Evolutionary conservation across 306 rosid species (phyloP).

Genomic region (Prunus kanzakura): DNA sequence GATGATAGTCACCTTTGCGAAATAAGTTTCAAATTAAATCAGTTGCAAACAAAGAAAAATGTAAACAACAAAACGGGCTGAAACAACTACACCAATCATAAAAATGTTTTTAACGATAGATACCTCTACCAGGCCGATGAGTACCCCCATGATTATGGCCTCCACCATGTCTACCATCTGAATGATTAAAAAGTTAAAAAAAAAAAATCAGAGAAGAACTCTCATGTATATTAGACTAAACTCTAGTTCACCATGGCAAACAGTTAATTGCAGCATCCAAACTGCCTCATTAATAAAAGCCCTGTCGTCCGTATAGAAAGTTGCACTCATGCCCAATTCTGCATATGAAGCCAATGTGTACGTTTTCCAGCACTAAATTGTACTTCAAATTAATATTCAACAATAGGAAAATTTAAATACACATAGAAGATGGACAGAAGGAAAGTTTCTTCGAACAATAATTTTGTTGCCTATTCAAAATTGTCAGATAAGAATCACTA

Average conservation of each 20-base stretch:
- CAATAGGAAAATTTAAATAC: not conserved
- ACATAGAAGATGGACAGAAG: not conserved
- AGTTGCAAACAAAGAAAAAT: not conserved
- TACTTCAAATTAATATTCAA: not conserved
- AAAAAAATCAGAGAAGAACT: conserved; percentile 8
- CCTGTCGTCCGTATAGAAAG: not conserved
- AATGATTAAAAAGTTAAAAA: conserved; percentile 14
- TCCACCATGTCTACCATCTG: conserved; percentile 92
- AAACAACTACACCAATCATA: conserved; percentile 5
- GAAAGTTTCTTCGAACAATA: not conserved
- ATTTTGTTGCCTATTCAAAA: not conserved
- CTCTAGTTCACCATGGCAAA: not conserved
- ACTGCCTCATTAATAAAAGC: not conserved
- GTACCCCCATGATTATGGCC: conserved; percentile 63
- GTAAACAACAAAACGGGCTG: not conserved
- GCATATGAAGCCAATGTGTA: not conserved
- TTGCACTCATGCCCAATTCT: not conserved
- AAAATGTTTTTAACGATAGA: conserved; percentile 13
- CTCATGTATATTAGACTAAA: not conserved
- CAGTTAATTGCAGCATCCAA: not conserved
- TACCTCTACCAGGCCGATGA: conserved; percentile 81
- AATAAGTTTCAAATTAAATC: not conserved
- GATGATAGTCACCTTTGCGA: conserved; percentile 46
- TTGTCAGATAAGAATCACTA: not conserved
- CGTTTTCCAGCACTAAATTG: not conserved